phyloP scores from a whole-genome alignment of 2,329 filamentous ascomycete genomes.

The Epichloe sp. region DNA sequence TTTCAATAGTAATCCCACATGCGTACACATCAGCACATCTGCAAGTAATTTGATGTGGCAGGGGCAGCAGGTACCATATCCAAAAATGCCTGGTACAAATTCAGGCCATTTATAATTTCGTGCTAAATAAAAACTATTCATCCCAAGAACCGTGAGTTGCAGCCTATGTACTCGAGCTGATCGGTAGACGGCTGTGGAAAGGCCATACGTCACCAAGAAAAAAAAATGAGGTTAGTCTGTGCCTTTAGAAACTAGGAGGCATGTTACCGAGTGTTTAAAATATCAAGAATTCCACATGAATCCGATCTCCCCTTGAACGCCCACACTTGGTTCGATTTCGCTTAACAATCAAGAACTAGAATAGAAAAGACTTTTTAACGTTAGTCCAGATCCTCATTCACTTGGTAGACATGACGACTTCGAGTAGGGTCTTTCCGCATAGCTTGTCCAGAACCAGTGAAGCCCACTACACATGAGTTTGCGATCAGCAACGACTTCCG shows the following conservation, averaged over 20 bases:
- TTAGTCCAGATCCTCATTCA: conserved; percentile 61
- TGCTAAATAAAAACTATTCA: background rate
- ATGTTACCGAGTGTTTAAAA: conserved; percentile 22
- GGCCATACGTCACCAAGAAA: conserved; percentile 3
- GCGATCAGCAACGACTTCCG: conserved; percentile 10
- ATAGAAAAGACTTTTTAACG: background rate
- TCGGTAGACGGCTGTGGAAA: background rate
- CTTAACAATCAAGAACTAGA: conserved; percentile 1
- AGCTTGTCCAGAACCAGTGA: conserved; percentile 85
- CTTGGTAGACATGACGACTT: conserved; percentile 73
- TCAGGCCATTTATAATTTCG: background rate
- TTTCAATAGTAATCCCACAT: background rate
- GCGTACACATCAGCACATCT: conserved; percentile 2
- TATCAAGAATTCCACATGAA: conserved; percentile 11
- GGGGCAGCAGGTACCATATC: conserved; percentile 4
- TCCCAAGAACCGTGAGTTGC: background rate
- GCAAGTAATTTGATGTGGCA: background rate
- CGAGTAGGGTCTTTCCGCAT: conserved; percentile 88
- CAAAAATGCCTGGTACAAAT: background rate
- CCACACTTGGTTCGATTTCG: conserved; percentile 1
- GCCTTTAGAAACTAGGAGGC: conserved; percentile 18
- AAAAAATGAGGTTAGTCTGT: conserved; percentile 28
- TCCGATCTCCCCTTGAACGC: conserved; percentile 11
- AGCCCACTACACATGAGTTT: conserved; percentile 54
- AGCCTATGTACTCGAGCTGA: conserved; percentile 6